Evolutionary conservation across 768 basidiomycete species (phyloP).

Genomic region (Leccinum disarticulatum): DNA sequence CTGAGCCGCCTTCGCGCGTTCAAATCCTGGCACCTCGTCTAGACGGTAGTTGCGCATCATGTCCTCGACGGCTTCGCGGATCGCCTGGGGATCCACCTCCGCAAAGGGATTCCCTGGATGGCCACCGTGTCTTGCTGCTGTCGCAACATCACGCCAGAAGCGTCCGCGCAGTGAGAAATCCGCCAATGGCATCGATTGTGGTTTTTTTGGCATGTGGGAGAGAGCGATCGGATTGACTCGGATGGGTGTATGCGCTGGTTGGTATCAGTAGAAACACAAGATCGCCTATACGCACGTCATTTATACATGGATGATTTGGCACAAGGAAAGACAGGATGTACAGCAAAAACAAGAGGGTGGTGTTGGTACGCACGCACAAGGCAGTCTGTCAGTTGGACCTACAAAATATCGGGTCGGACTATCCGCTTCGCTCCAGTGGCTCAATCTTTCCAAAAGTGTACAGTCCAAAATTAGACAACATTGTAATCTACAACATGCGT

Average conservation of each 20-base stretch:
- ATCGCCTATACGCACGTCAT: background rate
- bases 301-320: slow-evolving; percentile 3
- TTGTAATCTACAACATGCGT: slow-evolving; percentile 8
- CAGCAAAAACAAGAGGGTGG: background rate
- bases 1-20: background rate
- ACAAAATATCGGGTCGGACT: slow-evolving; percentile 14
- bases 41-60: slow-evolving; percentile 25
- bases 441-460: slow-evolving; percentile 23
- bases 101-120: background rate
- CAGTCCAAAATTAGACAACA: background rate
- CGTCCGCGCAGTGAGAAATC: slow-evolving; percentile 19
- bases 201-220: too few relatives aligned
- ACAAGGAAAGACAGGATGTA: slow-evolving; percentile 8
- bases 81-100: slow-evolving; percentile 8
- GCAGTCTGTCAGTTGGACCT: slow-evolving; percentile 17
- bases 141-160: slow-evolving; percentile 27
- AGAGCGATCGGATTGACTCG: slow-evolving; percentile 1
- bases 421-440: slow-evolving; percentile 7
- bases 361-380: background rate
- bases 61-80: slow-evolving; percentile 23
- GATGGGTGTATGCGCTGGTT: slow-evolving; percentile 6
- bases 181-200: slow-evolving; percentile 11
- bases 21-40: slow-evolving; percentile 21
- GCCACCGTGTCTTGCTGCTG: slow-evolving; percentile 5
- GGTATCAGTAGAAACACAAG: background rate